Base-by-base conservation (phyloP, 2,329 filamentous ascomycete genomes). In the Fusarium subtropicale region DNA sequence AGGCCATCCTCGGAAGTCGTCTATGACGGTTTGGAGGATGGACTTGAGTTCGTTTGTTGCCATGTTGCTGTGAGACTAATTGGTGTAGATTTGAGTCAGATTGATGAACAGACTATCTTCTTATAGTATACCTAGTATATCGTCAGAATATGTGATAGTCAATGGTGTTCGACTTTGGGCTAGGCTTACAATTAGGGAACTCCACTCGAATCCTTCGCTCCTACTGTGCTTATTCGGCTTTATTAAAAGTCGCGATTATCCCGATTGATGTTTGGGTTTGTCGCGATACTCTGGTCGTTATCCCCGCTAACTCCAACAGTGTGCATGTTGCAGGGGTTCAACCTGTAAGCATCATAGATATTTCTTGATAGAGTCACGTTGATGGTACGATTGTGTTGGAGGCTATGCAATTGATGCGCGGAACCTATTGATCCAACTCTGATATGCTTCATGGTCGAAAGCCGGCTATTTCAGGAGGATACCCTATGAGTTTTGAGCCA, bases 1-100 rank as follows among this genome's bases (percentile, higher is more conserved):
- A 1, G 46, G 48, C 66, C 66, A 69, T 8, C 56, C 36, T 26
- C 66, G 54, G n/a, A 69, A 69, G 56, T 63, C 66, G 11, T 69
- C 66, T 11, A 66, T 36, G 1, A 63, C 44, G 5, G 52, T 30
- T 45, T 69, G 55, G 41, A 69, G 47, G 1, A 16, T 39, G 5
- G 66, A 9, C 18, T 33, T 31, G 13, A 67, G 39, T 34, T 36
- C 33, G 2, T 69, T 57, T 18, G 62, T 48, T 16, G 42, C 41
- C 66, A 70, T 69, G 2, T 5, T n/a, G 11, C 8, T 56, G 11
- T 13, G 31, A 12, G n/a, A 12, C 46, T 0, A 24, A 33, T 61
- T n/a, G n/a, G 0, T 2, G 18, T 18, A 12, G 0, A n/a, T 56
- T 24, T 18, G 9, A 20, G 7, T 5, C 3, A 1, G 6, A 13